These are phyloP conservation scores for Helianthus tuberosus DNA, from an alignment of 129 eudicot genomes.

Conservation along the genomic window DNA sequence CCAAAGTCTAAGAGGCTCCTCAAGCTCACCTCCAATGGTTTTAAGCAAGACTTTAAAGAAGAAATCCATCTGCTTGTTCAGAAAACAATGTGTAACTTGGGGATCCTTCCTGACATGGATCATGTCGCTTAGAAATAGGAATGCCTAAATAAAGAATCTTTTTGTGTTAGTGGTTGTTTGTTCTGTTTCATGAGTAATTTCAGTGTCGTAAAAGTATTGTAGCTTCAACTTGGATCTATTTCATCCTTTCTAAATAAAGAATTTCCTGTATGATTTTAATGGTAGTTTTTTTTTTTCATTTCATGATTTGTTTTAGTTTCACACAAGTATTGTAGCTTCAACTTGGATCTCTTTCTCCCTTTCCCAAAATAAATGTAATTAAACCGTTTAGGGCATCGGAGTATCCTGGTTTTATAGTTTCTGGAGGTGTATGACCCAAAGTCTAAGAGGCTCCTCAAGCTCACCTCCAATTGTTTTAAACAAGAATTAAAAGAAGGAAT, in stretches of 20 bases:
- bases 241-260: neutral
- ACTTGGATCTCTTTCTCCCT: too few relatives aligned
- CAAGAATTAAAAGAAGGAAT: constrained; percentile 63
- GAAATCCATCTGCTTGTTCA: constrained; percentile 69
- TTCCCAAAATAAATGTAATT: too few relatives aligned
- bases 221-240: too few relatives aligned
- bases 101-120: too few relatives aligned
- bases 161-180: neutral
- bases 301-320: too few relatives aligned
- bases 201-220: too few relatives aligned
- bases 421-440: constrained; percentile 69
- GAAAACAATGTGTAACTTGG: constrained; percentile 3
- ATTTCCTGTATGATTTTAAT: too few relatives aligned
- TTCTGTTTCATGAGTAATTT: too few relatives aligned
- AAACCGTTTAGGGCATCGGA: neutral
- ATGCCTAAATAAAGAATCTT: neutral
- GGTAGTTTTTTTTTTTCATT: too few relatives aligned
- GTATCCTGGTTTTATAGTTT: constrained; percentile 74
- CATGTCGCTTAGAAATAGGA: neutral
- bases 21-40: constrained; percentile 69
- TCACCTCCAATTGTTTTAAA: constrained; percentile 67
- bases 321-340: too few relatives aligned
- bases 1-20: constrained; percentile 57
- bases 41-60: constrained; percentile 58
- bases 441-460: constrained; percentile 55